Percentiles rank a stretch among this genome's conserved stretches.
phyloP scores from a whole-genome alignment of 23 red algal species.

The Gracilaria caudata region DNA sequence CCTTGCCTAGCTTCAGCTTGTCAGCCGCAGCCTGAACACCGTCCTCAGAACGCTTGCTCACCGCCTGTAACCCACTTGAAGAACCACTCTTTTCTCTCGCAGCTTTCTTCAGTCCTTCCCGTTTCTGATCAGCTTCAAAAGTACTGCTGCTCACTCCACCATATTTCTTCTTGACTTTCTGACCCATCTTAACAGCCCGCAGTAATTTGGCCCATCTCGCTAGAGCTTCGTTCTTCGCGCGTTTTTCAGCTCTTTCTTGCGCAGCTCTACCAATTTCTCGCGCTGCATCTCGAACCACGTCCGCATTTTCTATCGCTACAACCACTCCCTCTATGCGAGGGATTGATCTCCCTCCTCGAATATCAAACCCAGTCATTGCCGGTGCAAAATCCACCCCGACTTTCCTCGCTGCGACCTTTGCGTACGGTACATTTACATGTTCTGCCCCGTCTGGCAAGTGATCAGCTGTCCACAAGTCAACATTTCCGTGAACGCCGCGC shows the following conservation, averaged over 20 bases:
- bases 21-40: background rate
- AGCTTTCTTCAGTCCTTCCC: constrained; percentile 13
- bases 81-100: constrained; percentile 18
- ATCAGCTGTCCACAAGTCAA: constrained; percentile 89
- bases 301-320: constrained; percentile 70
- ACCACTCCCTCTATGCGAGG: constrained; percentile 91
- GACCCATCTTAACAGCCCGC: constrained; percentile 50
- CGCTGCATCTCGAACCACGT: constrained; percentile 69
- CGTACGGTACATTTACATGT: constrained; percentile 74
- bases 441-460: constrained; percentile 81
- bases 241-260: constrained; percentile 40
- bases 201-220: constrained; percentile 47
- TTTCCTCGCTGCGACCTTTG: constrained; percentile 65
- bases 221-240: constrained; percentile 48
- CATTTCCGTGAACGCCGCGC: constrained; percentile 66
- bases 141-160: constrained; percentile 24
- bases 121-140: constrained; percentile 27
- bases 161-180: constrained; percentile 65
- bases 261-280: constrained; percentile 34
- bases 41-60: background rate
- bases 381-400: constrained; percentile 83
- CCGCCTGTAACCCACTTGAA: background rate
- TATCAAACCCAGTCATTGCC: constrained; percentile 96
- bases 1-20: background rate
- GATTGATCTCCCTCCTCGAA: constrained; percentile 72